Conservation (phyloP, 1,139 yeast species). For the Pneumocystis wakefieldiae region DNA sequence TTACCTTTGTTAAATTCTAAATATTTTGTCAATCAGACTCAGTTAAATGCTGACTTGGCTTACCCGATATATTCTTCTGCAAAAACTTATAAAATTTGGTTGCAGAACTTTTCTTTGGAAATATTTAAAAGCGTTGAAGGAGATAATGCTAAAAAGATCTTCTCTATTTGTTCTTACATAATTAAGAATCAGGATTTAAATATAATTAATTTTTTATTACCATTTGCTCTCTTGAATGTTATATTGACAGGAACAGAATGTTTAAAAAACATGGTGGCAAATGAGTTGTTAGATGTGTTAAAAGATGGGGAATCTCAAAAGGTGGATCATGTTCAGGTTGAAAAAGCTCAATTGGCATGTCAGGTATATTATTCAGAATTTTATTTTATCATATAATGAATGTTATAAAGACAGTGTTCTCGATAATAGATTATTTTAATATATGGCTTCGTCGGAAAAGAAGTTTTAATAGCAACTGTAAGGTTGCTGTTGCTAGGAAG, state of each 20-base stretch:
- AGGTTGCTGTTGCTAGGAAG: conserved; percentile 12
- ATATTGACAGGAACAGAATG: conserved; percentile 46
- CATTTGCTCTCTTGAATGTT: conserved; percentile 60
- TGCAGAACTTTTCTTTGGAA: conserved; percentile 52
- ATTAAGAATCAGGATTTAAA: conserved; percentile 48
- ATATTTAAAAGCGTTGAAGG: conserved; percentile 35
- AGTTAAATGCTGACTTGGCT: conserved; percentile 26
- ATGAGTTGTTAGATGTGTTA: conserved; percentile 38
- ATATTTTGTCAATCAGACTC: conserved; percentile 39
- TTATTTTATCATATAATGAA: background rate
- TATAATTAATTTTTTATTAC: conserved; percentile 28
- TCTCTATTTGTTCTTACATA: conserved; percentile 49
- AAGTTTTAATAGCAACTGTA: conserved; percentile 9
- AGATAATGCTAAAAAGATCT: conserved; percentile 36
- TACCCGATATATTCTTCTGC: conserved; percentile 40
- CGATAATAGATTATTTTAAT: conserved; percentile 63
- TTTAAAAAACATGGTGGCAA: conserved; percentile 26
- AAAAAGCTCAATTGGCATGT: conserved; percentile 9
- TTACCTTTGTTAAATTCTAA: conserved; percentile 62
- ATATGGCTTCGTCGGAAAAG: conserved; percentile 47
- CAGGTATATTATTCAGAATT: background rate
- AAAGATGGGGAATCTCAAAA: background rate
- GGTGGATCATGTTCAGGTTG: conserved; percentile 1
- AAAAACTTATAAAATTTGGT: conserved; percentile 42
- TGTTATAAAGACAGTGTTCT: conserved; percentile 6